Base-by-base conservation (phyloP, 2,329 filamentous ascomycete genomes). In the Colletotrichum sp. region DNA sequence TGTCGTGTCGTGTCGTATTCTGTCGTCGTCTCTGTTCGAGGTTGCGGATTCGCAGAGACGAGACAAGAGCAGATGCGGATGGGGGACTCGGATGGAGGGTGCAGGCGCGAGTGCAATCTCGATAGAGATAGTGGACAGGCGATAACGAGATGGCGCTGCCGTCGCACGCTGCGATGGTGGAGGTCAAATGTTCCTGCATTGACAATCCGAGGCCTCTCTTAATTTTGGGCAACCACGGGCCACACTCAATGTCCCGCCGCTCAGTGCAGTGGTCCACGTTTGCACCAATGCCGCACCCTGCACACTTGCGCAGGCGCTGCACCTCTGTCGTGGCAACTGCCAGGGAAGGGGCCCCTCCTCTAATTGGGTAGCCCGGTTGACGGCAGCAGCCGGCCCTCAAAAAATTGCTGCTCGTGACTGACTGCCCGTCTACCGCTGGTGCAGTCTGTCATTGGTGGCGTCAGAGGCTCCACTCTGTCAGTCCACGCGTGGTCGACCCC, bases 171-270 rank as follows among this genome's bases (percentile, higher is more conserved):
- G 59, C 57, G 59, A 52, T 74, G 65, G 71, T 65, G 74, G 70
- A 69, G 57, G 21, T 32, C 64, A 30, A 60, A 49, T 69, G 74
- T 76, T 71, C 72, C 75, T 76, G 75, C 75, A 76, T 76, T 75
- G 72, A 76, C 66, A 76, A 63, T 36, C 75, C 60, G 59, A 75
- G 66, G 55, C 71, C 49, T 59, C 75, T 65, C 71, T 52, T 52
- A 52, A 49, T 57, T 75, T 71, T 71, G 67, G 75, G 67, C 70
- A 75, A 74, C 67, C 75, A 76, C 75, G 67, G 72, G 66, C 73
- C 73, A 65, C 34, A 30, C 24, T 63, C 32, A 6, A 24, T 24
- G n/a, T 18, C n/a, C 55, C 24, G 55, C 13, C 70, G 39, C 55
- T 26, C 55, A 28, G 55, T 16, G 55, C 55, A 28, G 55, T 18